These are phyloP conservation scores for Mycena haematopus DNA, from an alignment of 768 basidiomycete genomes.

Conservation along the genomic window DNA sequence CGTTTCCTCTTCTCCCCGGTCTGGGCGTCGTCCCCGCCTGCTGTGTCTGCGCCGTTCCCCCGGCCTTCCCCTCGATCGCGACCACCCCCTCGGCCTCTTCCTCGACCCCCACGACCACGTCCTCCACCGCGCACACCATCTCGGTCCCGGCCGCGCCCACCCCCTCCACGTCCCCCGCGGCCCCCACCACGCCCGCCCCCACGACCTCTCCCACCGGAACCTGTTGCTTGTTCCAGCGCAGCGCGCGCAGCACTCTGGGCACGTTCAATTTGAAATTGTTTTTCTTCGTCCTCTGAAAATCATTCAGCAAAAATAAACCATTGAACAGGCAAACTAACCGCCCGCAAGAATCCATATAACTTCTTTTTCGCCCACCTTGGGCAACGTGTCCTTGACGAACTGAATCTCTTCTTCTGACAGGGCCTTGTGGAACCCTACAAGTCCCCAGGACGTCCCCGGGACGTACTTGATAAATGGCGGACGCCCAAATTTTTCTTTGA, in stretches of 20 bases:
- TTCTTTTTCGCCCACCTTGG: slow-evolving; percentile 66
- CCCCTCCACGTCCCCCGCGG: slow-evolving; percentile 54
- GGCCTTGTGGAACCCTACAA: slow-evolving; percentile 69
- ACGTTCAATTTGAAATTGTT: slow-evolving; percentile 75
- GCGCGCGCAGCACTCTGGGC: slow-evolving; percentile 70
- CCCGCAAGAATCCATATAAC: slow-evolving; percentile 69
- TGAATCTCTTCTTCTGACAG: slow-evolving; percentile 75
- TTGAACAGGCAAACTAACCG: slow-evolving; percentile 47
- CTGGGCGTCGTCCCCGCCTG: slow-evolving; percentile 46
- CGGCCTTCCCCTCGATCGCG: slow-evolving; percentile 37
- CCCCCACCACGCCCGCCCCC: slow-evolving; percentile 49
- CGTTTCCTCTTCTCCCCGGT: slow-evolving; percentile 80
- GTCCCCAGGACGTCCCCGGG: slow-evolving; percentile 52
- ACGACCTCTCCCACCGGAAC: slow-evolving; percentile 33
- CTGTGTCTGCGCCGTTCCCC: slow-evolving; percentile 29
- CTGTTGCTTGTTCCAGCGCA: slow-evolving; percentile 44
- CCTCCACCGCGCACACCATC: slow-evolving; percentile 43
- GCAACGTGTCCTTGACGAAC: slow-evolving; percentile 70
- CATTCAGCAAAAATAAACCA: background rate
- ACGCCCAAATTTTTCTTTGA: slow-evolving; percentile 56
- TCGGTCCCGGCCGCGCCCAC: slow-evolving; percentile 47
- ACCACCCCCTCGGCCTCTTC: slow-evolving; percentile 39
- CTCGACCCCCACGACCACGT: slow-evolving; percentile 40
- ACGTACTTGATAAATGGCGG: slow-evolving; percentile 59
- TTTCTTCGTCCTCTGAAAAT: slow-evolving; percentile 71